Conservation (phyloP, 2,329 filamentous ascomycete species). For the Colletotrichum cuscutae region DNA sequence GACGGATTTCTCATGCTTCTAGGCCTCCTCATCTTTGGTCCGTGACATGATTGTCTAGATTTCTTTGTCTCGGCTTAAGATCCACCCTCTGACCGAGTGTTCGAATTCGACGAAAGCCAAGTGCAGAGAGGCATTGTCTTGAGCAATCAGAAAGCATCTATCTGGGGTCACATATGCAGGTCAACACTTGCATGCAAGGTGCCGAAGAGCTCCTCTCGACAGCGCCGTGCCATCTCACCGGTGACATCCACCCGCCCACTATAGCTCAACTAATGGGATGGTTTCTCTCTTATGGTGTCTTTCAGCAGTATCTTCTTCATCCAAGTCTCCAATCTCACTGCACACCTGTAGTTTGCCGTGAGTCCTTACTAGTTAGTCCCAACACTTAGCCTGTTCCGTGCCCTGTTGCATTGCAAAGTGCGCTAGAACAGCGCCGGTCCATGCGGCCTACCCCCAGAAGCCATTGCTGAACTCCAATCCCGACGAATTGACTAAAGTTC, state of each 20-base stretch:
- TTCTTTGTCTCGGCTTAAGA: not conserved
- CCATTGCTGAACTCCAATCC: not conserved
- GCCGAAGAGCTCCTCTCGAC: not conserved
- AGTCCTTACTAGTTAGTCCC: slow-evolving; percentile 5
- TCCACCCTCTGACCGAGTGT: not conserved
- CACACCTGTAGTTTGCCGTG: not conserved
- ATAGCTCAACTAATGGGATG: not conserved
- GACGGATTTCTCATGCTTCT: not conserved
- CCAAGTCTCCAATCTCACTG: not conserved
- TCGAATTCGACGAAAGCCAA: not conserved
- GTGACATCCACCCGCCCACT: slow-evolving; percentile 2
- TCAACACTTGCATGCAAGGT: slow-evolving; percentile 1
- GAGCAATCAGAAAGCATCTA: not conserved
- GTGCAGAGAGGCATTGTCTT: not conserved
- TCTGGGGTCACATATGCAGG: not conserved
- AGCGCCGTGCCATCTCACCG: slow-evolving; percentile 7
- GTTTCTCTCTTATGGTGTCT: not conserved
- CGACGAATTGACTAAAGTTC: not conserved
- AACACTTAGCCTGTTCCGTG: slow-evolving; percentile 9
- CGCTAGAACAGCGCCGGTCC: slow-evolving; percentile 10
- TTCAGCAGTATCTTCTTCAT: not conserved
- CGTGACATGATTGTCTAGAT: not conserved
- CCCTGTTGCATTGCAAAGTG: slow-evolving; percentile 7
- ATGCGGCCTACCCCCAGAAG: not conserved
- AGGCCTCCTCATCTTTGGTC: not conserved